Conservation (phyloP, 2,329 filamentous ascomycete genomes). For the Didymella exigua region DNA sequence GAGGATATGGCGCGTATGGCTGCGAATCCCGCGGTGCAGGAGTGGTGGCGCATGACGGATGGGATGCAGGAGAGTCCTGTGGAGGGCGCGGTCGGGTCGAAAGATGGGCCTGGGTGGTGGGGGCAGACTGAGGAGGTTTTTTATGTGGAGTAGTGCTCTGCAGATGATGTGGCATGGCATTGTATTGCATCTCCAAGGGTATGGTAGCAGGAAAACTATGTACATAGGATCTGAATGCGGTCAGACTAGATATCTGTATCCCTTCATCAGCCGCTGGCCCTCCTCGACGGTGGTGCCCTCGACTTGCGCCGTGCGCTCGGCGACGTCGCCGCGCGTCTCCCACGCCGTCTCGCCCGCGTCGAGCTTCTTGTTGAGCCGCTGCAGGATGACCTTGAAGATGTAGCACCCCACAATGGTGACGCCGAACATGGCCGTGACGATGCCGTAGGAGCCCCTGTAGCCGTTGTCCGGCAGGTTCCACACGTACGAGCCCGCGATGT, state of each 20-base stretch:
- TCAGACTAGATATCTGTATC: conserved; percentile 43
- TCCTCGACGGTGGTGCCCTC: conserved; percentile 40
- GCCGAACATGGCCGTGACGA: conserved; percentile 69
- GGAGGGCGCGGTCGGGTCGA: conserved; percentile 52
- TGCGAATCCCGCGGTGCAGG: conserved; percentile 71
- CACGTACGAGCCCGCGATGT: conserved; percentile 64
- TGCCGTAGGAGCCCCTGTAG: conserved; percentile 68
- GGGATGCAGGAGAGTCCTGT: conserved; percentile 68
- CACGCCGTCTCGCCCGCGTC: conserved; percentile 39
- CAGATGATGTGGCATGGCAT: not conserved
- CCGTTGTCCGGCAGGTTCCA: conserved; percentile 66
- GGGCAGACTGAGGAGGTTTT: conserved; percentile 72
- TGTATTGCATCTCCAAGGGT: too few relatives aligned
- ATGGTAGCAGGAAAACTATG: too few relatives aligned
- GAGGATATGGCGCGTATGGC: conserved; percentile 79
- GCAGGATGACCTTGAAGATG: conserved; percentile 37
- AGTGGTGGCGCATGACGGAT: conserved; percentile 85
- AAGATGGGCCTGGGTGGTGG: conserved; percentile 63
- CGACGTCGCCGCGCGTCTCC: conserved; percentile 36
- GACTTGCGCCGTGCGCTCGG: conserved; percentile 36
- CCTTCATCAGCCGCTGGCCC: conserved; percentile 33
- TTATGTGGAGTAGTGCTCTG: conserved; percentile 56
- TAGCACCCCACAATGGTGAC: conserved; percentile 60
- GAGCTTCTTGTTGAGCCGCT: conserved; percentile 40
- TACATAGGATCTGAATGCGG: not conserved